Conservation (phyloP, 1,284 basidiomycete genomes). For the Trichosporon ovoides region DNA sequence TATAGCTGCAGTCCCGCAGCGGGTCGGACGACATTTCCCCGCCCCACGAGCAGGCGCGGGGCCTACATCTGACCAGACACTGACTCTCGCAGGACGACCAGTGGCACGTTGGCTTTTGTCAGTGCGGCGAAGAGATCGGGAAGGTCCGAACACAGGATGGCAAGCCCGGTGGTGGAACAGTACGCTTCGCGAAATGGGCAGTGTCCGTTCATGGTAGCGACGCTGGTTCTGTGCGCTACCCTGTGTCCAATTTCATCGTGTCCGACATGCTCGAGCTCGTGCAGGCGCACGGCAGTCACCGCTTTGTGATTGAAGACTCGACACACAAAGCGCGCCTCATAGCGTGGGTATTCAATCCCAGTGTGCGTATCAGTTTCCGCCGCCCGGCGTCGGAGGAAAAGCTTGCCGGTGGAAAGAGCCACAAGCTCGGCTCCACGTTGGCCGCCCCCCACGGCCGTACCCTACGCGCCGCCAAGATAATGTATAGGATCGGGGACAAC, state of each 20-base stretch:
- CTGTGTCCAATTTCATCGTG: constrained; percentile 73
- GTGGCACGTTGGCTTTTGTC: constrained; percentile 63
- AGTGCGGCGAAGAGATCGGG: constrained; percentile 71
- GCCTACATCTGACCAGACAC: constrained; percentile 78
- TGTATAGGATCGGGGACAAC: constrained; percentile 32
- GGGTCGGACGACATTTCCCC: constrained; percentile 65
- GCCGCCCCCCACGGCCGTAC: constrained; percentile 1
- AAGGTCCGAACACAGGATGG: constrained; percentile 52
- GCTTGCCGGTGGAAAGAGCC: constrained; percentile 5
- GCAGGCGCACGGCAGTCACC: constrained; percentile 80
- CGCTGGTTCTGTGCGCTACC: constrained; percentile 55
- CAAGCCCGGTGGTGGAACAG: constrained; percentile 44
- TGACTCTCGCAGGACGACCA: constrained; percentile 52
- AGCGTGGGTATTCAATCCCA: constrained; percentile 88
- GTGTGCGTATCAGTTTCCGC: constrained; percentile 65
- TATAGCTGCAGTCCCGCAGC: constrained; percentile 40
- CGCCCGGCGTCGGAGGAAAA: constrained; percentile 11
- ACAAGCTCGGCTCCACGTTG: background rate
- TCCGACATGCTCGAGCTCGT: constrained; percentile 82
- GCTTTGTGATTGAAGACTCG: constrained; percentile 76
- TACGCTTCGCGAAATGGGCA: constrained; percentile 70
- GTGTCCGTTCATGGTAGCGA: constrained; percentile 59
- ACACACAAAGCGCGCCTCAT: constrained; percentile 69
- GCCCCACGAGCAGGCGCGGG: constrained; percentile 59
- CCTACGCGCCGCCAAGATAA: constrained; percentile 34